A percentile compares a stretch with the other conserved stretches of the same genome.
Conservation (phyloP, 2,329 filamentous ascomycete species). For the Clarireedia hainanense region DNA sequence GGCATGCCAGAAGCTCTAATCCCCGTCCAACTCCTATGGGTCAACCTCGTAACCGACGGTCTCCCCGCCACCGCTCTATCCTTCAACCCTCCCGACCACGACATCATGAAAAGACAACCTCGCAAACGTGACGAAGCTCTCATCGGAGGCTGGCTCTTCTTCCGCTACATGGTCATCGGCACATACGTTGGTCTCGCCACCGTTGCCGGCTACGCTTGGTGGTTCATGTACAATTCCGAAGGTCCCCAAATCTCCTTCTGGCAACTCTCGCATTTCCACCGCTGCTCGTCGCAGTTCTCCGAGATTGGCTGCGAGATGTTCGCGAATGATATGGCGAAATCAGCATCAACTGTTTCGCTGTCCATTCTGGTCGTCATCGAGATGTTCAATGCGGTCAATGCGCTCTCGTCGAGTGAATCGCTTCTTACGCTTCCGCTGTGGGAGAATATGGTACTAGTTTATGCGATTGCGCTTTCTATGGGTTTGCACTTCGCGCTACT, state of each 20-base stretch:
- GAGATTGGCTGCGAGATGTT: slow-evolving; percentile 94
- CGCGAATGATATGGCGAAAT: slow-evolving; percentile 72
- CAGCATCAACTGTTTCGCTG: slow-evolving; percentile 87
- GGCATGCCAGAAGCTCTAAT: slow-evolving; percentile 98
- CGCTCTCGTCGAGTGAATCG: slow-evolving; percentile 88
- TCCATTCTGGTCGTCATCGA: slow-evolving; percentile 94
- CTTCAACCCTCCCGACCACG: slow-evolving; percentile 97
- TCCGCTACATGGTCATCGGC: slow-evolving; percentile 94
- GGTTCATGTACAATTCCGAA: slow-evolving; percentile 92
- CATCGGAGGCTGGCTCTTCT: slow-evolving; percentile 92
- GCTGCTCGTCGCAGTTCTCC: slow-evolving; percentile 76
- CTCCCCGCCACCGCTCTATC: slow-evolving; percentile 92
- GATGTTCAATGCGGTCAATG: slow-evolving; percentile 99
- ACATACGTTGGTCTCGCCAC: slow-evolving; percentile 92
- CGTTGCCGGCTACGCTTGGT: slow-evolving; percentile 98
- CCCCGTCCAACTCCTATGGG: slow-evolving; percentile 95
- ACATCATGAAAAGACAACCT: slow-evolving; percentile 90
- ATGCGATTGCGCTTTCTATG: slow-evolving; percentile 91
- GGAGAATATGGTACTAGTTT: slow-evolving; percentile 98
- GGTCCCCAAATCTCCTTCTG: slow-evolving; percentile 89
- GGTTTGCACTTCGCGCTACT: slow-evolving; percentile 87
- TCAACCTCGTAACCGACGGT: slow-evolving; percentile 96
- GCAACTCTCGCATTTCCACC: slow-evolving; percentile 89
- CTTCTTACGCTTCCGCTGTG: slow-evolving; percentile 90
- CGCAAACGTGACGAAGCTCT: slow-evolving; percentile 88